phyloP scores from a whole-genome alignment of 148 eudicot species.

The Heliosperma pusillum region DNA sequence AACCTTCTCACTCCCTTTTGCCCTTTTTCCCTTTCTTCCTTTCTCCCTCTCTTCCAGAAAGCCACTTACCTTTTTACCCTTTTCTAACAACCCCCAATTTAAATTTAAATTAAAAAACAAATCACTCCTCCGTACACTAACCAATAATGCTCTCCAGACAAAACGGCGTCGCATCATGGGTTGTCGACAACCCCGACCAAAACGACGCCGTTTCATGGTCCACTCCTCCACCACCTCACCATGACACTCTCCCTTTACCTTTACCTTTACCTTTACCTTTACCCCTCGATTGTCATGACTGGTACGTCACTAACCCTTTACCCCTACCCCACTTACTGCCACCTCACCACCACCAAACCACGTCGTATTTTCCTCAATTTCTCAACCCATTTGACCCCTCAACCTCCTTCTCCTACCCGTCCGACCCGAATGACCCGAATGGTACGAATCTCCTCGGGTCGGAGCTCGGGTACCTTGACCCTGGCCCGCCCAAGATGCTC shows the following conservation, averaged over 20 bases:
- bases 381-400: conserved; percentile 21
- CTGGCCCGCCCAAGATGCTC: conserved; percentile 28
- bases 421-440: conserved; percentile 12
- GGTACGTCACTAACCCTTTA: background rate
- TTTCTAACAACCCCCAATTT: background rate
- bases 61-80: background rate
- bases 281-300: conserved; percentile 25
- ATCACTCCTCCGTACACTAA: background rate
- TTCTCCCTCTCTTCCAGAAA: background rate
- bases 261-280: background rate
- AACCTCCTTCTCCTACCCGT: conserved; percentile 20
- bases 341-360: conserved; percentile 21
- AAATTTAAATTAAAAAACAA: background rate
- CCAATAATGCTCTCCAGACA: conserved; percentile 35
- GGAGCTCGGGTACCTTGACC: conserved; percentile 19
- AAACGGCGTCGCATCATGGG: conserved; percentile 44
- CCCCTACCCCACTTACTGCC: conserved; percentile 5
- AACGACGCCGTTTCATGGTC: conserved; percentile 42
- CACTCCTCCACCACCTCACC: conserved; percentile 3
- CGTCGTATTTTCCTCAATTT: conserved; percentile 16
- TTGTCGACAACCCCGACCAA: conserved; percentile 28
- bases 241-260: background rate
- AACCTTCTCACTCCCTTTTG: background rate
- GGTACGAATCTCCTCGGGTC: conserved; percentile 21
- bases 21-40: background rate